phyloP scores from a whole-genome alignment of 2,329 filamentous ascomycete species.

The Coniochaeta sp. region DNA sequence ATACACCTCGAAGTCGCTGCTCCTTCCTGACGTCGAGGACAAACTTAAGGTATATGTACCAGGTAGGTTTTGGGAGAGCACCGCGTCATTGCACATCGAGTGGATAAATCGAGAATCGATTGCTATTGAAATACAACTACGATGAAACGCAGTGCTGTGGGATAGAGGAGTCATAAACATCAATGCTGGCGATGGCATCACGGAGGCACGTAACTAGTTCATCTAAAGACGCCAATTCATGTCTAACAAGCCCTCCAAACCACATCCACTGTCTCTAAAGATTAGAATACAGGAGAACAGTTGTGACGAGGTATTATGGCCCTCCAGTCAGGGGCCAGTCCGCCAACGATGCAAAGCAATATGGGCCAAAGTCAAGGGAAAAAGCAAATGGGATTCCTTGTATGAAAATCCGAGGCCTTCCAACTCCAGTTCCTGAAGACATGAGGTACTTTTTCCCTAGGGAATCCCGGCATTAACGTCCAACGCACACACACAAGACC shows the following conservation, averaged over 20 bases:
- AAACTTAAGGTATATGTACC: background rate
- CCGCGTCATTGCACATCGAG: background rate
- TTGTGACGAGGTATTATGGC: background rate
- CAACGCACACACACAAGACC: constrained; percentile 11
- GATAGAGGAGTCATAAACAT: background rate
- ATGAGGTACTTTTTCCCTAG: constrained; percentile 29
- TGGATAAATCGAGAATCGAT: background rate
- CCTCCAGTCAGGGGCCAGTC: background rate
- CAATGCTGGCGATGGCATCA: background rate
- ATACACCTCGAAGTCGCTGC: background rate
- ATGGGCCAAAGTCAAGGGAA: constrained; percentile 3
- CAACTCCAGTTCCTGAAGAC: constrained; percentile 27
- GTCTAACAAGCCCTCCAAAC: background rate
- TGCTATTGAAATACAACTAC: background rate
- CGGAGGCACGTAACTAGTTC: background rate
- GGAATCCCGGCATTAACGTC: constrained; percentile 22
- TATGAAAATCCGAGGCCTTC: constrained; percentile 19
- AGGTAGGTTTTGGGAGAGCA: background rate
- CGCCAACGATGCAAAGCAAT: constrained; percentile 2
- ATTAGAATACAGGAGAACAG: constrained; percentile 1
- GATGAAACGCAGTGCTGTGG: background rate
- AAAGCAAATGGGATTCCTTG: constrained; percentile 2
- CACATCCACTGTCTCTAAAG: background rate
- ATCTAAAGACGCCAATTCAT: background rate
- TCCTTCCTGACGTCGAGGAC: background rate